Base-by-base conservation (phyloP, 1,284 basidiomycete species). In the Puccinia sorghi region DNA sequence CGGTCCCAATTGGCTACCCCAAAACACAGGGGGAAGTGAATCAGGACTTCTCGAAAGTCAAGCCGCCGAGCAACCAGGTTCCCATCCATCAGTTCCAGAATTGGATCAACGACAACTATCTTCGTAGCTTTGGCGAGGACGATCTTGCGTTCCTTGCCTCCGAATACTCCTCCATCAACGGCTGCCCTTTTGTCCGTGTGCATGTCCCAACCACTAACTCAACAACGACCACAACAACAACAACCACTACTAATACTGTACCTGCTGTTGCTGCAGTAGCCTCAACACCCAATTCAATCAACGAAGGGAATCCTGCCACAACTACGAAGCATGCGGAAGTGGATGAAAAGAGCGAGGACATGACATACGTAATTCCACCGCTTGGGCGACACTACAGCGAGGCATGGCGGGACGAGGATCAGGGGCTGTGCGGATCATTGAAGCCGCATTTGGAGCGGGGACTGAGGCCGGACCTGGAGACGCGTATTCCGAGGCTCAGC, bases 341-440 rank as follows among this genome's bases (percentile, higher is more conserved):
- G 9, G 12, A 37, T 15, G 27, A 64, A 37, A 39, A 48, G 50
- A 17, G 69, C 12, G 25, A 27, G 11, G 56, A 74, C 37, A 22
- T 25, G 5, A 61, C 50, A 11, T 63, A 27, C 50, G 22, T n/a
- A 0, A 17, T 74, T 11, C 72, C 72, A 7, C 15, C 91, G 79
- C 88, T 96, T 0, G 96, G 95, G 8, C 87, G 90, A 81, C 94
- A 95, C 85, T 98, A 97, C 83, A 87, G 89, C 37, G 91, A 95
- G 73, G 87, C 91, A 1, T 97, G 95, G 94, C 93, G 94, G 80
- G 93, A 96, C 81, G 91, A 94, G 83, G 95, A 97, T 84, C 87
- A 87, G 7, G 87, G 88, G 8, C 80, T 86, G 50, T 8, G 32
- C 17, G n/a, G n/a, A n/a, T 27, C 86, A 78, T 82, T 84, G 48